Conservation (phyloP, 768 basidiomycete genomes). For the Leucosporidium yakuticum region DNA sequence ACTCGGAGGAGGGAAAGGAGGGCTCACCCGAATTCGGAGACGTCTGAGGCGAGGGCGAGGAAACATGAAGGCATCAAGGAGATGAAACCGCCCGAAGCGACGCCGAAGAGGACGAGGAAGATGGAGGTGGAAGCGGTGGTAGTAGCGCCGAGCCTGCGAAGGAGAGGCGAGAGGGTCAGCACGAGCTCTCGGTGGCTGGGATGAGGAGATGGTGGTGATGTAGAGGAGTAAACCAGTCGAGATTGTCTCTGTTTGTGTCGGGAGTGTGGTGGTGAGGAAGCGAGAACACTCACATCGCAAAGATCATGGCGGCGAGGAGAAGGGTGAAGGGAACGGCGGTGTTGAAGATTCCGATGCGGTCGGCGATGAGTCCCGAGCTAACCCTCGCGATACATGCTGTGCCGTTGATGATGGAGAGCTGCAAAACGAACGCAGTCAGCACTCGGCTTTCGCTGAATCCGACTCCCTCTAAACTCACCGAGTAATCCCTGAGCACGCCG, state of each 20-base stretch:
- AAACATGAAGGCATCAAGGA: conserved; percentile 1
- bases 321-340: conserved; percentile 10
- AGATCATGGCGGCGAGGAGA: conserved; percentile 15
- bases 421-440: no score
- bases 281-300: conserved; percentile 11
- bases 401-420: conserved; percentile 31
- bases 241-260: no score
- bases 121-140: conserved; percentile 8
- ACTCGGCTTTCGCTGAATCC: no score
- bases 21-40: conserved; percentile 23
- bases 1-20: not conserved
- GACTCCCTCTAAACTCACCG: conserved; percentile 18
- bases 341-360: conserved; percentile 29
- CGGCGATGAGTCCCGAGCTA: conserved; percentile 19
- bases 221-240: no score
- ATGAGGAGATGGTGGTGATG: no score
- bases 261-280: no score
- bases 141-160: conserved; percentile 14
- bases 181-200: not conserved
- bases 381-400: conserved; percentile 23
- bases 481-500: not conserved
- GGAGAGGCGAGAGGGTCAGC: not conserved
- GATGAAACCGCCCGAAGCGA: conserved; percentile 24
- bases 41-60: conserved; percentile 16
- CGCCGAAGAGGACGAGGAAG: conserved; percentile 26